Evolutionary conservation across 805 yeast species (phyloP).

Genomic region (Candida argentea): DNA sequence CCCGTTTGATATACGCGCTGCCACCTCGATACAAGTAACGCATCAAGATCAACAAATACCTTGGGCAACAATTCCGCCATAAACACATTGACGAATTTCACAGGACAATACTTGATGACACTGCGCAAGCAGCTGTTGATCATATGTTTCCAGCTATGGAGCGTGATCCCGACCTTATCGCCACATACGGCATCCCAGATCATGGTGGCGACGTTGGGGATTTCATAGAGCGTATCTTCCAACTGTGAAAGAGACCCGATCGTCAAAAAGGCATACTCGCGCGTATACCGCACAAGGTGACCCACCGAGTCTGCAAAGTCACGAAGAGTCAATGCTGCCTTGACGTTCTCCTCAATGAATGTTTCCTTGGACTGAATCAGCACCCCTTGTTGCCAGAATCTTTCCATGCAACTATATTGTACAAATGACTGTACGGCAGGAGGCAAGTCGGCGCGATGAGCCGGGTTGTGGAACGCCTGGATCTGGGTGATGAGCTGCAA

Average conservation of each 20-base stretch:
- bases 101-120: constrained; percentile 83
- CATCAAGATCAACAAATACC: constrained; percentile 62
- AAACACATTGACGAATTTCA: constrained; percentile 52
- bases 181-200: constrained; percentile 86
- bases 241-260: constrained; percentile 82
- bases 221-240: constrained; percentile 79
- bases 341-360: constrained; percentile 86
- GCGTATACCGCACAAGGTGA: constrained; percentile 86
- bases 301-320: constrained; percentile 98
- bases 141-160: constrained; percentile 97
- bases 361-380: constrained; percentile 90
- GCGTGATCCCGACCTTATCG: constrained; percentile 73
- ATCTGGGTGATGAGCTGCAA: constrained; percentile 80
- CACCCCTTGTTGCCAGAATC: constrained; percentile 98
- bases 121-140: constrained; percentile 81
- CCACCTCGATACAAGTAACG: constrained; percentile 72
- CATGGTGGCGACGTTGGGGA: constrained; percentile 67
- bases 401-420: constrained; percentile 77
- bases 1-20: constrained; percentile 50
- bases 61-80: constrained; percentile 73
- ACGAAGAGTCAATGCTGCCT: constrained; percentile 85
- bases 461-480: constrained; percentile 90
- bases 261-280: constrained; percentile 90
- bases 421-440: constrained; percentile 87
- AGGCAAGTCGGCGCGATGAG: constrained; percentile 82